phyloP scores from a whole-genome alignment of 345 rosid species.

The Acer saccharum region DNA sequence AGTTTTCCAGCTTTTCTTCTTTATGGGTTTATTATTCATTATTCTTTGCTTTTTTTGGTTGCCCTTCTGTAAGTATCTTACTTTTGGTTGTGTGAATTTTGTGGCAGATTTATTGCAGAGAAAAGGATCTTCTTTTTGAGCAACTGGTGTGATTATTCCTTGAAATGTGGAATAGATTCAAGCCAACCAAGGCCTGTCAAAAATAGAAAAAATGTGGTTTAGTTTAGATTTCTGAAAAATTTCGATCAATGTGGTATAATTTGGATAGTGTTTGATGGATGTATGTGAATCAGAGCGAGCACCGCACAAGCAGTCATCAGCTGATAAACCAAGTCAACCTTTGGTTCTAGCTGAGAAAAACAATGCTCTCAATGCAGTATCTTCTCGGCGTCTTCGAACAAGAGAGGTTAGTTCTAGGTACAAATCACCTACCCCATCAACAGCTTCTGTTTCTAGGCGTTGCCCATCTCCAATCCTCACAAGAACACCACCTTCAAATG shows the following conservation, averaged over 20 bases:
- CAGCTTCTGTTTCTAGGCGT: conserved; percentile 50
- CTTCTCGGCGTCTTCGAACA: conserved; percentile 58
- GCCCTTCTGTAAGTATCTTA: conserved; percentile 51
- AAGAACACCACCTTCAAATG: conserved; percentile 49
- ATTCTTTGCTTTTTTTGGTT: conserved; percentile 39
- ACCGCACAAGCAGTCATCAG: conserved; percentile 48
- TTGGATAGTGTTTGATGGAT: conserved; percentile 72
- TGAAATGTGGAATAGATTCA: conserved; percentile 38
- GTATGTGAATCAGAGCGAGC: conserved; percentile 52
- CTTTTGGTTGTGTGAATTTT: conserved; percentile 36
- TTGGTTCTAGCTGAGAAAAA: conserved; percentile 74
- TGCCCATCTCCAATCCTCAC: conserved; percentile 72
- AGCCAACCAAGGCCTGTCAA: conserved; percentile 29
- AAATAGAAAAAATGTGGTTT: conserved; percentile 21
- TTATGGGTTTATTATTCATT: conserved; percentile 25
- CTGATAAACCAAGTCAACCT: conserved; percentile 59
- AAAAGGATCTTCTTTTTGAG: conserved; percentile 48
- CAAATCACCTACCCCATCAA: conserved; percentile 70
- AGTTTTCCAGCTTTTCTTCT: conserved; percentile 13
- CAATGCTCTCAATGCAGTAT: conserved; percentile 57
- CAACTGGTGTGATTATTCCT: conserved; percentile 33
- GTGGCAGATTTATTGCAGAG: conserved; percentile 65
- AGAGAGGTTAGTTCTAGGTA: conserved; percentile 80
- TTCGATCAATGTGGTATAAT: conserved; percentile 58
- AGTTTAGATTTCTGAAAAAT: conserved; percentile 24